phyloP scores from a whole-genome alignment of 2,329 filamentous ascomycete species.

The Fusarium succisae region DNA sequence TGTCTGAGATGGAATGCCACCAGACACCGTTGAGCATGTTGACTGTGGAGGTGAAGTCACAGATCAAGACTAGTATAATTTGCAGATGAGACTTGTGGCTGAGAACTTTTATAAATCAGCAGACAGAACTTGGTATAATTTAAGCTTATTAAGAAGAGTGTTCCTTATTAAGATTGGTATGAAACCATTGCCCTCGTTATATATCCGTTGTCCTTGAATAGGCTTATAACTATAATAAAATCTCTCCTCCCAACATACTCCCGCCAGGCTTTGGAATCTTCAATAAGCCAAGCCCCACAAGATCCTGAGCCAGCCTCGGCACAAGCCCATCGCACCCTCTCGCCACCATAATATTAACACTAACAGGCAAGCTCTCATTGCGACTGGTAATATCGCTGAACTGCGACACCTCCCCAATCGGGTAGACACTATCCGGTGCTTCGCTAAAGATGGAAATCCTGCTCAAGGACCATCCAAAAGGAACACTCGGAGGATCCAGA shows the following conservation, averaged over 20 bases:
- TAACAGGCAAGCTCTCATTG: not conserved
- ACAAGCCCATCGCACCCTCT: not conserved
- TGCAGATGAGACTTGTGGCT: too few relatives aligned
- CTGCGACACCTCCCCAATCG: not conserved
- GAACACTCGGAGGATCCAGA: not conserved
- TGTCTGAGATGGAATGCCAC: not conserved
- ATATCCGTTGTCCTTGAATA: accelerated
- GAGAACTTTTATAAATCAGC: too few relatives aligned
- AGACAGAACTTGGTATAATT: not conserved
- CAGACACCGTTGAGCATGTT: not conserved
- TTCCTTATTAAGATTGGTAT: not conserved
- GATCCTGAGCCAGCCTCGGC: not conserved
- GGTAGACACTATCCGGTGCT: not conserved
- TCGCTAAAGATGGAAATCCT: not conserved
- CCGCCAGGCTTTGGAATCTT: not conserved
- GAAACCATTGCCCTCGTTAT: not conserved
- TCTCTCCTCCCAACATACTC: not conserved
- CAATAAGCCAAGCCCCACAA: not conserved
- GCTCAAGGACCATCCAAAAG: not conserved
- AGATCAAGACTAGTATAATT: not conserved
- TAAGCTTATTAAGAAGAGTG: not conserved
- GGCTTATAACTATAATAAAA: not conserved
- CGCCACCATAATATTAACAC: not conserved
- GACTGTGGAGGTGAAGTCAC: not conserved
- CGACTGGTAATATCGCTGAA: not conserved